Conservation (phyloP, 2,329 filamentous ascomycete genomes). For the Arthroderma sp. region DNA sequence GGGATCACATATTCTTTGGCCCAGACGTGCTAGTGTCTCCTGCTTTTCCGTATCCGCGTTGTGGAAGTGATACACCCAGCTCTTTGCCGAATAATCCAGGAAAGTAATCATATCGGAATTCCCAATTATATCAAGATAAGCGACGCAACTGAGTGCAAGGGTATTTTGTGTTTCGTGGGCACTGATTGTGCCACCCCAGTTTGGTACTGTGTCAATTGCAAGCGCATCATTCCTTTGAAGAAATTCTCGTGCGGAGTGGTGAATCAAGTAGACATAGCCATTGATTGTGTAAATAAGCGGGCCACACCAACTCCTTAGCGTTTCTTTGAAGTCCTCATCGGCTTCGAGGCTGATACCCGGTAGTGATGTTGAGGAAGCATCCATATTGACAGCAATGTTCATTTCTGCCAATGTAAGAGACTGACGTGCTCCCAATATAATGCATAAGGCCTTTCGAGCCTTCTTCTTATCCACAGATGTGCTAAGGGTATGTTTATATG, state of each 20-base stretch:
- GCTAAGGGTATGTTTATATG: conserved; percentile 26
- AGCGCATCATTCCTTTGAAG: conserved; percentile 18
- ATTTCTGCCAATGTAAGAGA: conserved; percentile 21
- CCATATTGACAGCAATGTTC: not conserved
- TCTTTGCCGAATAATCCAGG: not conserved
- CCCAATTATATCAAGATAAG: not conserved
- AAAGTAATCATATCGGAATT: not conserved
- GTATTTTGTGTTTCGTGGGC: not conserved
- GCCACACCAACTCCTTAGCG: not conserved
- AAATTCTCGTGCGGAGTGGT: not conserved
- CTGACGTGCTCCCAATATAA: conserved; percentile 24
- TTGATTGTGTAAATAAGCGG: not conserved
- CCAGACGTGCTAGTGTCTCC: not conserved
- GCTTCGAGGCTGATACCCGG: not conserved
- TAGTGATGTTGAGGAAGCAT: not conserved
- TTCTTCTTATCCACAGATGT: conserved; percentile 18
- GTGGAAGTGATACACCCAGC: not conserved
- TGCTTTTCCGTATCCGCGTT: not conserved
- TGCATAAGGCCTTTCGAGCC: conserved; percentile 25
- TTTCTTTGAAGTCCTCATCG: not conserved
- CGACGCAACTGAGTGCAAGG: not conserved
- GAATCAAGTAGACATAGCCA: not conserved
- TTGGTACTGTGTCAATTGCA: not conserved
- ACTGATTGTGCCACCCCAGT: not conserved
- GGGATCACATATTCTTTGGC: not conserved